phyloP scores from a whole-genome alignment of 1,284 basidiomycete species.

The Gomphus bonarii region DNA sequence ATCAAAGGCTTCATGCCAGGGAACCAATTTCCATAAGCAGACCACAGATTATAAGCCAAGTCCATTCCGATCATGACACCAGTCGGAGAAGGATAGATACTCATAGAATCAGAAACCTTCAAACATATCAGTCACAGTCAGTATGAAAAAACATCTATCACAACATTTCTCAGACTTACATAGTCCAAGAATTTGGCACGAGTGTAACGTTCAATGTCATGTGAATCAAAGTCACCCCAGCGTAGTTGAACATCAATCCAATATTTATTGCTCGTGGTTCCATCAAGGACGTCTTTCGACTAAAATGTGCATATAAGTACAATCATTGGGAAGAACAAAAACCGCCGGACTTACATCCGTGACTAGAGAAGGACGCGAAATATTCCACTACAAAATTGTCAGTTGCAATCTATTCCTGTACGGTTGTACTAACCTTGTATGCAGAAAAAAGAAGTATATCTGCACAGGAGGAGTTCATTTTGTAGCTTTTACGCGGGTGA shows the following conservation, averaged over 20 bases:
- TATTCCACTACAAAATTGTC: constrained; percentile 71
- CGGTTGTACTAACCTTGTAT: constrained; percentile 52
- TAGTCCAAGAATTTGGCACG: constrained; percentile 98
- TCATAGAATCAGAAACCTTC: constrained; percentile 87
- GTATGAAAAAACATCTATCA: constrained; percentile 1
- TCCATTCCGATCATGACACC: constrained; percentile 99
- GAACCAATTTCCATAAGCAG: constrained; percentile 99
- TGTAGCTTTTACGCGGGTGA: constrained; percentile 99
- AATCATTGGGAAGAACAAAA: constrained; percentile 11
- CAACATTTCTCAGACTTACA: constrained; percentile 34
- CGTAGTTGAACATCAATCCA: constrained; percentile 98
- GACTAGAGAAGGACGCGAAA: constrained; percentile 89
- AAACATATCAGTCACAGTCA: constrained; percentile 10
- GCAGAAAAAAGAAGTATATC: constrained; percentile 97
- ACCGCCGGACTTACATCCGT: constrained; percentile 61
- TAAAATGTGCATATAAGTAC: constrained; percentile 18
- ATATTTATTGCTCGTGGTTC: constrained; percentile 96
- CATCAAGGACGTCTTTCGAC: constrained; percentile 93
- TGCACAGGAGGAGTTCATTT: constrained; percentile 97
- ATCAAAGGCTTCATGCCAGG: constrained; percentile 96
- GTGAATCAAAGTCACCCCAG: constrained; percentile 99
- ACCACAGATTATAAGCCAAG: constrained; percentile 96
- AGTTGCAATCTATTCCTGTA: not conserved
- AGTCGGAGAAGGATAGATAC: constrained; percentile 96
- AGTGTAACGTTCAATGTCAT: constrained; percentile 96